phyloP scores from a whole-genome alignment of 257 asterid species.

The Plantago ovata region DNA sequence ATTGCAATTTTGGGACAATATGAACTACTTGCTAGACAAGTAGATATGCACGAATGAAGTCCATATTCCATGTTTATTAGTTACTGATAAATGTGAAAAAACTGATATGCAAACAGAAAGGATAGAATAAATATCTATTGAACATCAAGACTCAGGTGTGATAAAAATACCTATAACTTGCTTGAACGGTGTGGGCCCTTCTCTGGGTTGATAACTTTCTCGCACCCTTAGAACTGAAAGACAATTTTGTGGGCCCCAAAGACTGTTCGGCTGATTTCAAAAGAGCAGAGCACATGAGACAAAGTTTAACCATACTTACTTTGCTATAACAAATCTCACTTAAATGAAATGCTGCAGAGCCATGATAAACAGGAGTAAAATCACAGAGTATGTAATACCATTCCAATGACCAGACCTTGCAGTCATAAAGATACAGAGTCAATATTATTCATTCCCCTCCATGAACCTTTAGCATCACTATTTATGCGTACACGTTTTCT shows the following conservation, averaged over 20 bases:
- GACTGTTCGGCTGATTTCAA: constrained; percentile 45
- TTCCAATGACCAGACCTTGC: no score
- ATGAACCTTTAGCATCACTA: no score
- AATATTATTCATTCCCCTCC: no score
- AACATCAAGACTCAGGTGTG: constrained; percentile 6
- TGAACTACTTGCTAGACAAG: no score
- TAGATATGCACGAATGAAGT: neutral
- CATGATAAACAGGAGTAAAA: no score
- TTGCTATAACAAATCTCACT: no score
- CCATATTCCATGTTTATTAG: neutral
- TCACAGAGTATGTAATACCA: no score
- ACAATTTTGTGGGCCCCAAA: constrained; percentile 37
- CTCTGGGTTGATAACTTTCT: constrained; percentile 35
- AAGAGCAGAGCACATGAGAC: constrained; percentile 20
- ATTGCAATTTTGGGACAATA: no score
- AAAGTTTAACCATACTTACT: no score
- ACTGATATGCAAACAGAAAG: neutral
- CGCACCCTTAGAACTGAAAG: constrained; percentile 37
- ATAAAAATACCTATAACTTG: constrained; percentile 55
- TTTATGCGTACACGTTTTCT: no score
- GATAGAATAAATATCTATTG: neutral
- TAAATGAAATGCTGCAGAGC: no score
- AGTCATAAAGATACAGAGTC: no score
- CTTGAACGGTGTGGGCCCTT: constrained; percentile 49
- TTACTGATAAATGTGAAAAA: neutral